phyloP scores from a whole-genome alignment of 2,329 filamentous ascomycete species.

The Cercospora beticola region DNA sequence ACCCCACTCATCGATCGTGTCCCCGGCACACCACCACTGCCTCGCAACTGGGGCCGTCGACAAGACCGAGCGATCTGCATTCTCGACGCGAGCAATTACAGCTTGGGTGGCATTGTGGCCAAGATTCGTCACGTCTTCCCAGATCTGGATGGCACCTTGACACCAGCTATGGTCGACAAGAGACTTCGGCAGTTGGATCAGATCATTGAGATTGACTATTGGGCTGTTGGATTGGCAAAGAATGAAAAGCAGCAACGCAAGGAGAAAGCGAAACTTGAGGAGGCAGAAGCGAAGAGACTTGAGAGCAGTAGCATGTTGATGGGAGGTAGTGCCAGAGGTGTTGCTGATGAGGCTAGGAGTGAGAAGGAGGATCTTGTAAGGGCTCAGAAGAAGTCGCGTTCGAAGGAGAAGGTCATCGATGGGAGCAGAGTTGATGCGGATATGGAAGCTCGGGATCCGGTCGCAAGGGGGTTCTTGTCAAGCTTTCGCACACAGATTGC shows the following conservation, averaged over 20 bases:
- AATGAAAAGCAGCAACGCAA: constrained; percentile 14
- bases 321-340: background rate
- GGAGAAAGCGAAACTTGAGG: constrained; percentile 7
- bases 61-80: constrained; percentile 40
- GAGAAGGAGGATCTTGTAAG: background rate
- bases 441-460: background rate
- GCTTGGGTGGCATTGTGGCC: constrained; percentile 31
- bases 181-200: constrained; percentile 39
- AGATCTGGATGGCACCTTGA: constrained; percentile 33
- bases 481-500: constrained; percentile 14
- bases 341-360: background rate
- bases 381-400: background rate
- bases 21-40: constrained; percentile 33
- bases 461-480: constrained; percentile 16
- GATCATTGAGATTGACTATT: constrained; percentile 37
- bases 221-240: constrained; percentile 18
- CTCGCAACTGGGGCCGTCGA: constrained; percentile 32
- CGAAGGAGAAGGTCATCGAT: background rate
- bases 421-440: background rate
- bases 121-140: constrained; percentile 36
- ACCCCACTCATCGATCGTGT: constrained; percentile 28
- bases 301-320: constrained; percentile 3
- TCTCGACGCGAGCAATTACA: constrained; percentile 36
- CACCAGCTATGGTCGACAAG: constrained; percentile 38
- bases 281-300: background rate